Evolutionary conservation across 257 asterid genomes (phyloP), one percentile per base, ranked within the genome.

Genomic region (Primulina eburnea): DNA sequence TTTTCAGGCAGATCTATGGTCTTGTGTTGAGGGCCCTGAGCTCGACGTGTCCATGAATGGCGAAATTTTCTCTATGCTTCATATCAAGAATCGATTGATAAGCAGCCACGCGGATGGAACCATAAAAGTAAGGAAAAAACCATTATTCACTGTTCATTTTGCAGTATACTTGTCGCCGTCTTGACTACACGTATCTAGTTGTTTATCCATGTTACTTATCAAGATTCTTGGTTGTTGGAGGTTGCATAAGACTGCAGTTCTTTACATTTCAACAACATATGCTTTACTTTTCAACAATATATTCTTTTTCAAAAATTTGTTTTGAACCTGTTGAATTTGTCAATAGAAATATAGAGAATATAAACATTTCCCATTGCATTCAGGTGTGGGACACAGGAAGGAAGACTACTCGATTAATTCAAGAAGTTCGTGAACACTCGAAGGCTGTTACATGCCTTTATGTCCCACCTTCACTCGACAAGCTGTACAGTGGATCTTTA

Each of bases 101-200:
- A 90, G 87, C 73, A 75, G 94, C 60, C 95, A 90, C 74, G 81
- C 95, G 18, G 95, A 90, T 83, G 97, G 95, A 79, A 83, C 97
- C 61, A 80, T 90, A 65, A 90, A 90, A 82, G 97, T 88, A 74
- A 8, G 69, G 55, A 38, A 32, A 5, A 16, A n/a, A 64, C 26
- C 57, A 50, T 50, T 16, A 5, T 14, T 1, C 18, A 40, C 67
- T 5, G 18, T 4, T 35, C 37, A 21, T 8, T 52, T 26, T 35
- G 20, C 67, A 21, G 7, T 47, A 37, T 57, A 24, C 12, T 38
- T 11, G 59, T 53, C 14, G 38, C 37, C 30, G 1, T 40, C 70
- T 65, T 17, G 21, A 6, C 21, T 50, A 17, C 21, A 50, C 18
- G 7, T 16, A 0, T 50, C 5, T 16, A 16, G 57, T 50, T 17